phyloP scores from a whole-genome alignment of 1,139 yeast species.

The Kodamaea derodonti region DNA sequence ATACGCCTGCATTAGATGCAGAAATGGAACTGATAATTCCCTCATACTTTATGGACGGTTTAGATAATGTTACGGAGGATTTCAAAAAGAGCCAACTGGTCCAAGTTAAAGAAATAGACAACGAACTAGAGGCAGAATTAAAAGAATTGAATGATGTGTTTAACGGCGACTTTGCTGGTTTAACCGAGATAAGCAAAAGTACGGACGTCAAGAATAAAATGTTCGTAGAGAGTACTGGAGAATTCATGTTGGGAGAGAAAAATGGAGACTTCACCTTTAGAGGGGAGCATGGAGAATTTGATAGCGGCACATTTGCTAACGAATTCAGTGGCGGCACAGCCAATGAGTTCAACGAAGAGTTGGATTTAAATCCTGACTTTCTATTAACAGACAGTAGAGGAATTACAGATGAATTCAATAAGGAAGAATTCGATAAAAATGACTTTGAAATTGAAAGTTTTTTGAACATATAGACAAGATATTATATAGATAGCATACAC shows the following conservation, averaged over 20 bases:
- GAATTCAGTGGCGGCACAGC: too few relatives aligned
- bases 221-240: too few relatives aligned
- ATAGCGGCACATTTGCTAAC: too few relatives aligned
- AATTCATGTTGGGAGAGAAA: neutral
- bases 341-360: too few relatives aligned
- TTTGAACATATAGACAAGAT: slow-evolving; percentile 2
- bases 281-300: too few relatives aligned
- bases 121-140: slow-evolving; percentile 7
- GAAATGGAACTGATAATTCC: slow-evolving; percentile 8
- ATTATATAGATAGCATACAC: neutral
- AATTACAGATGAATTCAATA: too few relatives aligned
- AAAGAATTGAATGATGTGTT: slow-evolving; percentile 9
- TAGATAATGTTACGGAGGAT: slow-evolving; percentile 6
- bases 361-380: neutral
- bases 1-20: slow-evolving; percentile 7
- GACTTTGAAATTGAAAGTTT: slow-evolving; percentile 2
- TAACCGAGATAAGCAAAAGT: too few relatives aligned
- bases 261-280: neutral
- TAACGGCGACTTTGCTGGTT: slow-evolving; percentile 8
- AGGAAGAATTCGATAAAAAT: too few relatives aligned
- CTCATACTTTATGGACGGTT: slow-evolving; percentile 5
- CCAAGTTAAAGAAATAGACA: slow-evolving; percentile 5
- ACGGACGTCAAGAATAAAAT: too few relatives aligned
- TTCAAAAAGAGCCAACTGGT: slow-evolving; percentile 1
- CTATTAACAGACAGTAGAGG: too few relatives aligned